A percentile compares a stretch with the other conserved stretches of the same genome.
These are phyloP conservation scores for Fusarium guadeloupense DNA, from an alignment of 2,329 filamentous ascomycete species.

Conservation along the genomic window DNA sequence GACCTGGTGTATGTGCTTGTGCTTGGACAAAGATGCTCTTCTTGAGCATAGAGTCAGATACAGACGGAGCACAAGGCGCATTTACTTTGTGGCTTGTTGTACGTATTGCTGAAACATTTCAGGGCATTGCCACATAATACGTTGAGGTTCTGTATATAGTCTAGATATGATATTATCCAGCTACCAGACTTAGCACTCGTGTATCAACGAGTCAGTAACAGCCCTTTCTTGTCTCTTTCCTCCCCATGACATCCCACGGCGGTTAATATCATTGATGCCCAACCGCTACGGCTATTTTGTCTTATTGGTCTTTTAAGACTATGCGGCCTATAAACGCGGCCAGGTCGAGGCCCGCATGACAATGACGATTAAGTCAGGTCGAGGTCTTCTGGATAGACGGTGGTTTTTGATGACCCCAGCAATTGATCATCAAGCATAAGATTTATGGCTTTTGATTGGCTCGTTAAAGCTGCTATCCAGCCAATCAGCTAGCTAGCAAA, in stretches of 20 bases:
- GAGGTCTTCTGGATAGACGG: no score
- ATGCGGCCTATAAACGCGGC: conserved; percentile 26
- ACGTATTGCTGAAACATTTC: conserved; percentile 19
- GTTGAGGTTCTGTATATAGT: background rate
- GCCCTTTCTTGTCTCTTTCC: conserved; percentile 26
- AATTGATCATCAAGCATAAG: no score
- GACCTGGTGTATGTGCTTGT: conserved; percentile 8
- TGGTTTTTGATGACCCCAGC: no score
- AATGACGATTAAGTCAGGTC: conserved; percentile 9
- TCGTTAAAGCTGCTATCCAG: no score
- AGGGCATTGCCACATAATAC: background rate
- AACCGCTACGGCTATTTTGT: conserved; percentile 1
- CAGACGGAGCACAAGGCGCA: conserved; percentile 4
- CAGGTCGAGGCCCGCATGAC: conserved; percentile 26
- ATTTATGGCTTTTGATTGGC: no score
- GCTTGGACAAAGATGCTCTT: conserved; percentile 18
- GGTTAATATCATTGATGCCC: conserved; percentile 27
- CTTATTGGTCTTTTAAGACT: conserved; percentile 4
- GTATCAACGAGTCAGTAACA: background rate
- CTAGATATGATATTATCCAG: background rate
- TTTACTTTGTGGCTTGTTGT: conserved; percentile 16
- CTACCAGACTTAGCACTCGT: no score
- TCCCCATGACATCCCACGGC: conserved; percentile 19
- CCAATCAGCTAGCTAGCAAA: no score
- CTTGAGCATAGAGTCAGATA: conserved; percentile 14